Base-by-base conservation (phyloP, 1,284 basidiomycete species). In the Cystobasidiaceae sp. region DNA sequence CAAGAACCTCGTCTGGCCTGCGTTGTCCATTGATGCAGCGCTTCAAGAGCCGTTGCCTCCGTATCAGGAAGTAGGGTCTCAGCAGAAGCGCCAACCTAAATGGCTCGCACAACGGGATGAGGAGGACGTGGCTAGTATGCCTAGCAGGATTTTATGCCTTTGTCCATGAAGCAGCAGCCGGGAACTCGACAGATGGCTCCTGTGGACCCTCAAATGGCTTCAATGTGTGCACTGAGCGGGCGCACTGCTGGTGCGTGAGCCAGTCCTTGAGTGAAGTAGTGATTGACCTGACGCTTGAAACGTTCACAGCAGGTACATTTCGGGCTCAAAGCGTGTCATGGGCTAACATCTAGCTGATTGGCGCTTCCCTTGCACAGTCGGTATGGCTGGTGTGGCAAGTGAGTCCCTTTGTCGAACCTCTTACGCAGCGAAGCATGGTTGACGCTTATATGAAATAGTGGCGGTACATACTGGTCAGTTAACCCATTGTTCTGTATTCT, bases 371-470 rank as follows among this genome's bases (percentile, higher is more conserved):
- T 25, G n/a, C 13, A 39, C 15, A 56, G 54, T 25, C 54, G 54
- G 27, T 56, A 56, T 19, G 54, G 54, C 3, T 56, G 37, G 39
- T 56, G 54, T 37, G 54, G 54, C 19, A 56, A 56, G 54, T 56
- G 21, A 32, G 54, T 30, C 17, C 1, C 23, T n/a, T 17, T 3
- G 34, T n/a, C 23, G 9, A 44, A 46, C 6, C 25, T 19, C 8
- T 17, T 2, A 23, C 39, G 9, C 37, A 25, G 7, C 17, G n/a
- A 11, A 13, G 25, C n/a, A 30, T 43, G 4, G 8, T 46, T 11
- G 27, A 17, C 28, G 19, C 9, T 9, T 28, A 30, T 41, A n/a
- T 8, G 32, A 19, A 8, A 13, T n/a, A 56, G 54, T 32, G 41
- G 54, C 11, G 54, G 54, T 11, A 33, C 15, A 41, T 44, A 56